phyloP scores from a whole-genome alignment of 768 basidiomycete species.

The Gloeophyllum trabeum region DNA sequence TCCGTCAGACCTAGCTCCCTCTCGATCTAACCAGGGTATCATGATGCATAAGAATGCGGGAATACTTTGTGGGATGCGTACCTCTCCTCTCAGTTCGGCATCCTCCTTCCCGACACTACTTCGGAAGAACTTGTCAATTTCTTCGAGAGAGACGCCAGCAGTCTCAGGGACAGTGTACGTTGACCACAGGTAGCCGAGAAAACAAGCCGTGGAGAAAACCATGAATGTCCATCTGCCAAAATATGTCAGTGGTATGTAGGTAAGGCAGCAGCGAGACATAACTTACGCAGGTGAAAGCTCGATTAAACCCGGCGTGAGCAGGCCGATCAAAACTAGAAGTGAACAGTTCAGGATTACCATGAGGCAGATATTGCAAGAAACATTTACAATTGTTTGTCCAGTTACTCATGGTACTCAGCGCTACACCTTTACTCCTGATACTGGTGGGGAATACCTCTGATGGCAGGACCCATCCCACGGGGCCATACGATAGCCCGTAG shows the following conservation, averaged over 20 bases:
- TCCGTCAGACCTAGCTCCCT: background rate
- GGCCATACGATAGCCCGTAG: slow-evolving; percentile 70
- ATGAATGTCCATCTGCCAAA: slow-evolving; percentile 51
- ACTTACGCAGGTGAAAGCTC: slow-evolving; percentile 46
- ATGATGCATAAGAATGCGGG: background rate
- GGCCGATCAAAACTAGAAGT: slow-evolving; percentile 56
- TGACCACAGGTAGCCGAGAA: slow-evolving; percentile 60
- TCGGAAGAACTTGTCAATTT: slow-evolving; percentile 60
- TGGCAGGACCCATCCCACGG: slow-evolving; percentile 77
- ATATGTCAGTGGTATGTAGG: background rate
- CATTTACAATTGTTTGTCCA: slow-evolving; percentile 66
- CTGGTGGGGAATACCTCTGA: slow-evolving; percentile 77
- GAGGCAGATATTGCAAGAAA: background rate
- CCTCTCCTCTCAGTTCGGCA: slow-evolving; percentile 36
- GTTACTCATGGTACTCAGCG: slow-evolving; percentile 76
- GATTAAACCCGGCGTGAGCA: slow-evolving; percentile 59
- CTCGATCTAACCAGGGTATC: background rate
- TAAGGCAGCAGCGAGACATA: background rate
- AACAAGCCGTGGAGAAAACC: slow-evolving; percentile 53
- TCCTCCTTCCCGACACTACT: slow-evolving; percentile 50
- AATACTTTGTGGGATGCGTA: slow-evolving; percentile 14
- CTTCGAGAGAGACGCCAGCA: slow-evolving; percentile 64
- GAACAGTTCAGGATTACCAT: background rate
- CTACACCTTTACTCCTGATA: slow-evolving; percentile 72
- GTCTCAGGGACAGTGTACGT: slow-evolving; percentile 66